These are phyloP conservation scores for Ensete ventricosum DNA, from an alignment of 176 grass and related monocot genomes.

Conservation along the genomic window DNA sequence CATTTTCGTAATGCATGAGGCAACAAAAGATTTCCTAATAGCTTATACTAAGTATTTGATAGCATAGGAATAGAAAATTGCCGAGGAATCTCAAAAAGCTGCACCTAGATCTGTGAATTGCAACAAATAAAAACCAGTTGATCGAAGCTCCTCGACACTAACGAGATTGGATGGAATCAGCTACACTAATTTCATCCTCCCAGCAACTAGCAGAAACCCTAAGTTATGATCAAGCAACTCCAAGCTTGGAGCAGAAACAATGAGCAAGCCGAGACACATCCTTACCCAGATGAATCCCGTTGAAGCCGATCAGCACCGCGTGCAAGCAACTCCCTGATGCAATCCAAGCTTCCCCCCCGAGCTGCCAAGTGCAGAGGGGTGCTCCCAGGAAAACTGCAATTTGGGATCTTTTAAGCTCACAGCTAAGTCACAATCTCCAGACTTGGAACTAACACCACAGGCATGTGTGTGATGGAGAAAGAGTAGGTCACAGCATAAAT, in stretches of 20 bases:
- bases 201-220: background rate
- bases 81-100: background rate
- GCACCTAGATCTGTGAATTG: background rate
- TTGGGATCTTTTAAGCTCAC: background rate
- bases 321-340: conserved; percentile 86
- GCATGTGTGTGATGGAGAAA: conserved; percentile 12
- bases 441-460: background rate
- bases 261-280: background rate
- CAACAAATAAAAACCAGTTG: background rate
- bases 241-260: background rate
- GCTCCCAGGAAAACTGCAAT: conserved; percentile 71
- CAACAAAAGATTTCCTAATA: background rate
- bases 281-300: conserved; percentile 83
- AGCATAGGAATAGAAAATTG: background rate
- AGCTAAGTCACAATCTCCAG: background rate
- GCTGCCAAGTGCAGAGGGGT: conserved; percentile 91
- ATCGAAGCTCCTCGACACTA: background rate
- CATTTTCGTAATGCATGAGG: background rate
- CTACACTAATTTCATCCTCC: background rate
- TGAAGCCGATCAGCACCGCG: conserved; percentile 98
- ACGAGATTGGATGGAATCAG: background rate
- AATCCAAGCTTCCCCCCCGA: conserved; percentile 86
- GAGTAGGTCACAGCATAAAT: background rate
- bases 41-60: background rate
- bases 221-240: background rate